Evolutionary conservation across 495 filamentous ascomycete genomes (phyloP), one percentile per base, ranked within the genome.

Genomic region (Podospora anserina): DNA sequence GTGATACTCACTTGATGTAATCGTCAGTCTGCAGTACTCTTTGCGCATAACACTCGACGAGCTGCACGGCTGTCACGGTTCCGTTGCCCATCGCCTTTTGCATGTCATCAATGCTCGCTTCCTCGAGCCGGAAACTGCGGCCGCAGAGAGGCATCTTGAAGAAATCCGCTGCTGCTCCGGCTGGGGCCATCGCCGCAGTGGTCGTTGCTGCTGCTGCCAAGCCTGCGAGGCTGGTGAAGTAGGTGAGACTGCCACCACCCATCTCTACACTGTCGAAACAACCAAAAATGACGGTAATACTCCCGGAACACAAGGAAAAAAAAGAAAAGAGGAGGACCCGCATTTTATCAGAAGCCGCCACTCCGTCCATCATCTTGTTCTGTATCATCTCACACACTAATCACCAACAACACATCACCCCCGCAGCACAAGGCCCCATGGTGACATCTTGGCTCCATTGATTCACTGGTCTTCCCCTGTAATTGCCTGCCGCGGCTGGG

Each of bases 111-210:
- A 82, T 82, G 32, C 81, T 84, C 20, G 78, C 75, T 28, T 92
- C 90, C 75, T 90, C 88, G 34, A 92, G 78, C 56, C 82, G 79
- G 69, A 91, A 77, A 27, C 84, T 85, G 55, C 55, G 55, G 65
- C 85, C 78, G 76, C 89, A 92, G 11, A 68, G 73, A 3, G 84
- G 84, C 88, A 92, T 90, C 28, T 85, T 84, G 62, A 75, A 75
- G 49, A 74, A 70, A 27, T 66, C 53, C 19, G 61, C 49, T 26
- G 71, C 30, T 30, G 60, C 16, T 27, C 18, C 27, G 6, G 23
- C 15, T 13, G 19, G 30, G 32, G 60, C 26, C 60, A 16, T 28
- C 9, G 30, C 13, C 2, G n/a, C 60, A 13, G 5, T 27, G 60
- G 30, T 7, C 7, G 60, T 27, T 15, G 60, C 18, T 34, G 60